These are phyloP conservation scores for Dictyostelium intermedium DNA, from an alignment of 78 protist genomes.

Conservation along the genomic window DNA sequence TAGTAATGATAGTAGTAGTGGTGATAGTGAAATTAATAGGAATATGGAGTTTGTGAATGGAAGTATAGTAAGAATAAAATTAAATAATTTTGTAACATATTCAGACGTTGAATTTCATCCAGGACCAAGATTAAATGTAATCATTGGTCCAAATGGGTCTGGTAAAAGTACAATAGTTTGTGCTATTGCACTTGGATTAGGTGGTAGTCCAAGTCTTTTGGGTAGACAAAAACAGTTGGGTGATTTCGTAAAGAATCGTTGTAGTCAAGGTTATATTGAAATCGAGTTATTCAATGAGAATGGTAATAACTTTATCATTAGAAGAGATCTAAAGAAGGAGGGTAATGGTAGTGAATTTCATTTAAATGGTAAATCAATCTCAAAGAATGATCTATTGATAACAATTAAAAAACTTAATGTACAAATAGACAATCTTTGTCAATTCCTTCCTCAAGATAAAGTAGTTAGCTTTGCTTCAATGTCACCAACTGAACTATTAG, in stretches of 20 bases:
- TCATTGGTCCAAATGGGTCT: conserved; percentile 97
- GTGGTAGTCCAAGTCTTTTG: conserved; percentile 85
- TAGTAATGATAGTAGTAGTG: neutral
- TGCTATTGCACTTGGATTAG: conserved; percentile 93
- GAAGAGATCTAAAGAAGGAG: conserved; percentile 55
- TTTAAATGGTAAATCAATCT: conserved; percentile 52
- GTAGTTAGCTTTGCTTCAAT: conserved; percentile 86
- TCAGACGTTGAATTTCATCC: conserved; percentile 71
- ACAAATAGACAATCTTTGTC: conserved; percentile 91
- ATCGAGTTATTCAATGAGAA: conserved; percentile 72
- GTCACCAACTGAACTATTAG: conserved; percentile 80
- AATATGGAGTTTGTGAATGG: conserved; percentile 34
- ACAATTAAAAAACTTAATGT: conserved; percentile 39
- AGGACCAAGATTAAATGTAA: conserved; percentile 88
- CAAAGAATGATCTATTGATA: conserved; percentile 14
- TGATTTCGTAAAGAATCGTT: conserved; percentile 84
- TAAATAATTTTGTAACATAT: conserved; percentile 79
- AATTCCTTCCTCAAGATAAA: conserved; percentile 94
- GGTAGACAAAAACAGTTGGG: conserved; percentile 78
- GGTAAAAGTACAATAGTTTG: conserved; percentile 95
- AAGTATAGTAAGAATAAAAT: conserved; percentile 57
- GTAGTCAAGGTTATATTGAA: conserved; percentile 79
- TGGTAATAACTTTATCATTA: conserved; percentile 2
- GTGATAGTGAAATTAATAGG: neutral
- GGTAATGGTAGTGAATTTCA: conserved; percentile 25